phyloP scores from a whole-genome alignment of 306 rosid species.

The Abrus pulchellus region DNA sequence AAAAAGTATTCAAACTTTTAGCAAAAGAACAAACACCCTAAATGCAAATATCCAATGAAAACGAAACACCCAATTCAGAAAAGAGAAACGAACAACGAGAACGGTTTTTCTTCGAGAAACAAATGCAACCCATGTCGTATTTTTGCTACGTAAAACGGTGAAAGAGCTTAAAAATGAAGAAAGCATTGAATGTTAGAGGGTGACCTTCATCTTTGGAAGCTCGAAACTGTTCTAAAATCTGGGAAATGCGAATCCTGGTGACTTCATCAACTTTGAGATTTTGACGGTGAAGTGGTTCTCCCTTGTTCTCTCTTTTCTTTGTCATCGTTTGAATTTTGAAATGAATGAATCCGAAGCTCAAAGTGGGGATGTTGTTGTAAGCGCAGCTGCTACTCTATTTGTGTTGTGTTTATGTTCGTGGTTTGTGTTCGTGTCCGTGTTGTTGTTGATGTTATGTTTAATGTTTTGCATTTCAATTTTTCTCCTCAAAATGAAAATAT shows the following conservation, averaged over 20 bases:
- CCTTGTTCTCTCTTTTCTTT: constrained; percentile 46
- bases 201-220: constrained; percentile 65
- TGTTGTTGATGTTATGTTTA: background rate
- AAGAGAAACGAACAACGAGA: background rate
- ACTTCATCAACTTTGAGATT: constrained; percentile 47
- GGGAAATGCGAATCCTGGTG: constrained; percentile 48
- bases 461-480: background rate
- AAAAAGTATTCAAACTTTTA: background rate
- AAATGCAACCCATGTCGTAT: background rate
- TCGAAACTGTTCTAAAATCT: constrained; percentile 49
- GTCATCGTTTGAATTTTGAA: constrained; percentile 20
- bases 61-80: background rate
- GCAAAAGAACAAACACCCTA: constrained; percentile 3
- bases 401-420: background rate
- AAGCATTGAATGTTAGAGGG: background rate
- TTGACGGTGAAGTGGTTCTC: background rate
- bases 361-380: background rate
- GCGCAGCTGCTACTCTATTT: background rate
- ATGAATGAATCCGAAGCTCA: constrained; percentile 1
- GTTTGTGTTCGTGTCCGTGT: background rate
- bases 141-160: background rate
- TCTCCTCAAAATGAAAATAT: background rate
- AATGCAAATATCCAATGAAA: constrained; percentile 33
- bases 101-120: background rate
- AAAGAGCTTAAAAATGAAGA: background rate